Conservation (phyloP, 169 alveolate species). For the Pseudocohnilembus persalinus region DNA sequence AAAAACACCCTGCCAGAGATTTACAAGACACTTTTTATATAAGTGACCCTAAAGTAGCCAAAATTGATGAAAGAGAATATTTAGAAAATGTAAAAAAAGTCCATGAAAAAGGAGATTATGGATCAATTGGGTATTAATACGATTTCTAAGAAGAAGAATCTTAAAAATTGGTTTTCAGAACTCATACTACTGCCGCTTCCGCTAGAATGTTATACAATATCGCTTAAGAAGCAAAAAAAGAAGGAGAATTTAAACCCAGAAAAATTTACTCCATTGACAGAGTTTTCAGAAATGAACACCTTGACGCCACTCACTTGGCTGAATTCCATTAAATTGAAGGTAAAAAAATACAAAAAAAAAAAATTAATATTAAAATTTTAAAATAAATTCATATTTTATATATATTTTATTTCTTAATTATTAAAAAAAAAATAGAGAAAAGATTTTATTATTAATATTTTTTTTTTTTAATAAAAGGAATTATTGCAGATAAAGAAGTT, state of each 20-base stretch:
- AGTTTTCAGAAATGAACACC: constrained; percentile 99
- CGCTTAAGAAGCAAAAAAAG: constrained; percentile 91
- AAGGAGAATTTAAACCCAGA: constrained; percentile 86
- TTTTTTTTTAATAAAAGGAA: constrained; percentile 84
- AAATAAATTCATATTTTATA: too few relatives aligned
- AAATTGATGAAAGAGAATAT: constrained; percentile 73
- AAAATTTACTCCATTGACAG: constrained; percentile 98
- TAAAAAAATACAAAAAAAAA: neutral
- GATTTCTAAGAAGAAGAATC: constrained; percentile 94
- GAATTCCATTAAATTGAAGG: constrained; percentile 97
- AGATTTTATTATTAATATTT: neutral
- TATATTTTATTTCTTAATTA: too few relatives aligned
- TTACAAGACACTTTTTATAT: constrained; percentile 99
- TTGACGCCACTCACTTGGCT: constrained; percentile 99
- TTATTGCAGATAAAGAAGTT: constrained; percentile 91
- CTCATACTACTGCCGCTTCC: constrained; percentile 99
- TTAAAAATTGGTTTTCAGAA: constrained; percentile 90
- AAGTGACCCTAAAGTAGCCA: constrained; percentile 75
- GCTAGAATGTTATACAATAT: constrained; percentile 92
- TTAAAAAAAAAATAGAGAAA: too few relatives aligned
- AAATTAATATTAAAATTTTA: too few relatives aligned
- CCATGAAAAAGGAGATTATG: constrained; percentile 96
- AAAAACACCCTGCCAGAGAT: constrained; percentile 99
- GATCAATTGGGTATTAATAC: constrained; percentile 98
- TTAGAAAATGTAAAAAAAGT: constrained; percentile 91